Percentiles rank a stretch among this genome's conserved stretches.
Evolutionary conservation across 179 eudicot genomes (phyloP).

Genomic region (Camellia oleifera): DNA sequence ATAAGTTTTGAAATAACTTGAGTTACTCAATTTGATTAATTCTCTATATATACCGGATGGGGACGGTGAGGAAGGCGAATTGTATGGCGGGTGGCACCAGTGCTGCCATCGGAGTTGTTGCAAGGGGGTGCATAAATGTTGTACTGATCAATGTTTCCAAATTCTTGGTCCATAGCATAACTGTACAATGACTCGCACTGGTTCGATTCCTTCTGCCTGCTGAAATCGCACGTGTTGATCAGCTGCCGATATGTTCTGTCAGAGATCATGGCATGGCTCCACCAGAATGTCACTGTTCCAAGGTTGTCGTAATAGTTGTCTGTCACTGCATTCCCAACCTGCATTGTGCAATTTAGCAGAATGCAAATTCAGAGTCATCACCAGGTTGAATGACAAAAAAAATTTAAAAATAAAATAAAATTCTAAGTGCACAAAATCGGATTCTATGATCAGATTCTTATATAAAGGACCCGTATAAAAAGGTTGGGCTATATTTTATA

Average conservation of each 20-base stretch:
- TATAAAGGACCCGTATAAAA: too few species aligned
- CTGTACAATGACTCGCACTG: constrained; percentile 71
- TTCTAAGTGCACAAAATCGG: too few species aligned
- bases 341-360: neutral
- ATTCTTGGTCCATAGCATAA: constrained; percentile 92
- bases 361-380: too few species aligned
- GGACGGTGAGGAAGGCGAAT: constrained; percentile 76
- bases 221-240: constrained; percentile 72
- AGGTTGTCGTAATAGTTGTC: constrained; percentile 89
- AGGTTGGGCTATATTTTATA: too few species aligned
- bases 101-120: constrained; percentile 54
- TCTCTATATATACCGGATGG: constrained; percentile 32
- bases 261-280: constrained; percentile 99
- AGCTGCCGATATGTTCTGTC: constrained; percentile 65
- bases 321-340: constrained; percentile 98
- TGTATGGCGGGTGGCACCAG: constrained; percentile 28
- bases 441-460: too few species aligned
- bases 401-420: too few species aligned
- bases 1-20: too few species aligned
- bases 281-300: constrained; percentile 92
- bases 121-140: constrained; percentile 94
- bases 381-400: too few species aligned
- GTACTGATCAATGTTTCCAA: constrained; percentile 94
- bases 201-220: constrained; percentile 68
- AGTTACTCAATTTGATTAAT: too few species aligned